phyloP scores from a whole-genome alignment of 225 moss, liverwort and hornwort species.

The Polytrichum commune region DNA sequence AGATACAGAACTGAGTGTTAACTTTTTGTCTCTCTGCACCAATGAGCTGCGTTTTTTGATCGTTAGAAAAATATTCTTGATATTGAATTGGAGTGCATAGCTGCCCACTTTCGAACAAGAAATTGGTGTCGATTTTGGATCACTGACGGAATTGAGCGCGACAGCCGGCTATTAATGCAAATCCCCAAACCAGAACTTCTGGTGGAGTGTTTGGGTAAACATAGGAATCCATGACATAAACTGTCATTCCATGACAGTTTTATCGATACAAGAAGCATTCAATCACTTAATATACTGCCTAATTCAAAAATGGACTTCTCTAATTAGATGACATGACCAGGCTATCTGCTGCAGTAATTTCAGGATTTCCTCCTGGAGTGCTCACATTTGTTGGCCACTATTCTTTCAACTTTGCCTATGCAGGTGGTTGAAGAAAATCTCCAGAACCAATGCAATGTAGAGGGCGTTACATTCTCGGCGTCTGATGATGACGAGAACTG shows the following conservation, averaged over 20 bases:
- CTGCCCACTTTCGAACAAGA: too few relatives aligned
- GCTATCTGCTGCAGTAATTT: neutral
- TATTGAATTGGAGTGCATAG: too few relatives aligned
- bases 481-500: neutral
- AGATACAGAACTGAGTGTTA: too few relatives aligned
- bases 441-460: neutral
- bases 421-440: neutral
- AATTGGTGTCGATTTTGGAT: too few relatives aligned
- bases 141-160: too few relatives aligned
- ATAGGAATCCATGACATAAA: too few relatives aligned
- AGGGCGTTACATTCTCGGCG: neutral
- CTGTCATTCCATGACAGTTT: neutral
- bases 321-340: neutral
- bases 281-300: neutral
- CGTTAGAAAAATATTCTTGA: too few relatives aligned
- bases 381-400: neutral
- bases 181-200: too few relatives aligned
- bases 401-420: neutral
- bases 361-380: neutral
- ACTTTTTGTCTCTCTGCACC: too few relatives aligned
- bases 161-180: too few relatives aligned
- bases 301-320: neutral
- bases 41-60: too few relatives aligned
- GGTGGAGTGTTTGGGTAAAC: neutral
- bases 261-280: neutral